phyloP scores from a whole-genome alignment of 2,329 filamentous ascomycete genomes.

The Dothideomycetes sp. region DNA sequence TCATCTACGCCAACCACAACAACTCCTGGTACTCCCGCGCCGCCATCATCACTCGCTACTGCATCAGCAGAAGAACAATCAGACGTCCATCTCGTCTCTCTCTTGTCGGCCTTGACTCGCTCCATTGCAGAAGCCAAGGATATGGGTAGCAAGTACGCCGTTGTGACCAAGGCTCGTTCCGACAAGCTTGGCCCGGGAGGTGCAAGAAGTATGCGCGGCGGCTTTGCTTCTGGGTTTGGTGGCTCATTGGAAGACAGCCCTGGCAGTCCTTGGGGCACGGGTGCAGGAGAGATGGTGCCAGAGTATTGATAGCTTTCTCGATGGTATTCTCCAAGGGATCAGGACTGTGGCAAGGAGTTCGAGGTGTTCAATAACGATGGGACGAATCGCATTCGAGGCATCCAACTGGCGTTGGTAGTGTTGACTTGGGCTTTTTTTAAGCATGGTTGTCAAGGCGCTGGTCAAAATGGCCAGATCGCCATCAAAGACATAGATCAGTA shows the following conservation, averaged over 20 bases:
- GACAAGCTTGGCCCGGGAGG: constrained; percentile 13
- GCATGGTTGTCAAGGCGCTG: too few relatives aligned
- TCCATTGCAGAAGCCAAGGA: constrained; percentile 61
- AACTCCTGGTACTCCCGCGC: constrained; percentile 52
- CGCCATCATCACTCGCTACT: constrained; percentile 12
- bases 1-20: constrained; percentile 50
- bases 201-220: neutral
- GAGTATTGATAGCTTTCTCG: neutral
- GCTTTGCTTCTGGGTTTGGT: neutral
- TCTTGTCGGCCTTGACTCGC: constrained; percentile 66
- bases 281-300: neutral
- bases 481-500: too few relatives aligned
- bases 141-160: constrained; percentile 60
- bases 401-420: too few relatives aligned
- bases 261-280: neutral
- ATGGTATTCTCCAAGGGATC: too few relatives aligned
- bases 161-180: constrained; percentile 29
- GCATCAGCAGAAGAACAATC: constrained; percentile 63
- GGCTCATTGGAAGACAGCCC: too few relatives aligned
- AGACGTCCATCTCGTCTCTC: constrained; percentile 66
- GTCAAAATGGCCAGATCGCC: too few relatives aligned
- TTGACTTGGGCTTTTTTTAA: too few relatives aligned
- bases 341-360: neutral
- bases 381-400: too few relatives aligned
- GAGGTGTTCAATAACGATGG: neutral